Evolutionary conservation across 164 flowering plant genomes (phyloP).

Genomic region (Santalum album): DNA sequence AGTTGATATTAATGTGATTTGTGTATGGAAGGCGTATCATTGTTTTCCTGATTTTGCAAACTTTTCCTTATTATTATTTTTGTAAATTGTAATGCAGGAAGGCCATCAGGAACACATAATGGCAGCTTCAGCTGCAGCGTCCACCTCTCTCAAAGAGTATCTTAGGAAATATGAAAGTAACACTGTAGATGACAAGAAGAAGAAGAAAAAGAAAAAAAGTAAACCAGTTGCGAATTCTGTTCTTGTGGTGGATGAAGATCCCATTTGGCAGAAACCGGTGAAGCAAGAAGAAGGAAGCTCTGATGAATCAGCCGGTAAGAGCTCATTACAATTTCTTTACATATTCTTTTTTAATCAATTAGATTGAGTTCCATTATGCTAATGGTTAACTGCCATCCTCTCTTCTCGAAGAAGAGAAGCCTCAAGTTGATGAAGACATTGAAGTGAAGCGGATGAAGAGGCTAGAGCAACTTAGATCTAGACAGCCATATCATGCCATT

Average conservation of each 20-base stretch:
- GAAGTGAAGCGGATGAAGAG: slow-evolving; percentile 84
- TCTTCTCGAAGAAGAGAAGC: slow-evolving; percentile 54
- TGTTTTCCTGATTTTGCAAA: no score
- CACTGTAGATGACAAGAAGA: slow-evolving; percentile 20
- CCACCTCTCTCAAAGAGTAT: background rate
- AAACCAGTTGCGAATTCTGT: slow-evolving; percentile 30
- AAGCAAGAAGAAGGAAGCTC: slow-evolving; percentile 29
- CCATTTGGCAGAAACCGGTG: slow-evolving; percentile 75
- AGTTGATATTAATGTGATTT: no score
- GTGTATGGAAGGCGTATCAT: no score
- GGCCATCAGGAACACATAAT: background rate
- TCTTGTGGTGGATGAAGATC: slow-evolving; percentile 79
- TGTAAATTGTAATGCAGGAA: no score
- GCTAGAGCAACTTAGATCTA: slow-evolving; percentile 50
- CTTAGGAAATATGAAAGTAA: slow-evolving; percentile 45
- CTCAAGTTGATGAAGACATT: slow-evolving; percentile 76
- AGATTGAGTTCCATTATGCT: background rate
- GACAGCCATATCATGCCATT: slow-evolving; percentile 53
- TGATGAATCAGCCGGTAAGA: slow-evolving; percentile 54
- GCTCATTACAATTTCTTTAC: background rate
- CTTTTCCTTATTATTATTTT: no score
- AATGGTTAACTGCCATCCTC: background rate
- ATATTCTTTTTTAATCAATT: background rate
- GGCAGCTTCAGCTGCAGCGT: background rate
- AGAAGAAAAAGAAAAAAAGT: slow-evolving; percentile 37